phyloP scores from a whole-genome alignment of 805 yeast genomes.

The Scheffersomyces ergatensis region DNA sequence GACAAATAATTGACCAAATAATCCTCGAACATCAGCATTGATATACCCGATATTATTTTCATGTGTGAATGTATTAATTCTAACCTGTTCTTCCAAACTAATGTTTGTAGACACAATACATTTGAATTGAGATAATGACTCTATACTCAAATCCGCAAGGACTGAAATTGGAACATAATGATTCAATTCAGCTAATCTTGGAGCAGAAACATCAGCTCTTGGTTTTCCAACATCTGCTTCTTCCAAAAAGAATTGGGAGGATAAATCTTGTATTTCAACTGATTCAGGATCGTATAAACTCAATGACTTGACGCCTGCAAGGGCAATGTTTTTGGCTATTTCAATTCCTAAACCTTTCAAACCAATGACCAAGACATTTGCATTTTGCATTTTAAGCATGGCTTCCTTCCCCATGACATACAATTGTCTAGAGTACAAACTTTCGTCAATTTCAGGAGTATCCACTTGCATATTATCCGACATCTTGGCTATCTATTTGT shows the following conservation, averaged over 20 bases:
- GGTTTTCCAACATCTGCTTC: constrained; percentile 72
- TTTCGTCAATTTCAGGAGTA: constrained; percentile 74
- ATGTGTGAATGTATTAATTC: constrained; percentile 75
- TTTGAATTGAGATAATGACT: constrained; percentile 58
- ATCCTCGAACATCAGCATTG: constrained; percentile 78
- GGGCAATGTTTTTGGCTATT: constrained; percentile 92
- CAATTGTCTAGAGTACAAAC: constrained; percentile 93
- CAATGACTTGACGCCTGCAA: constrained; percentile 95
- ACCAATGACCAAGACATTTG: constrained; percentile 90
- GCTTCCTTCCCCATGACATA: constrained; percentile 97
- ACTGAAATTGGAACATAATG: constrained; percentile 84
- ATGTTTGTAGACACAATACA: constrained; percentile 83
- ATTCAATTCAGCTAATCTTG: constrained; percentile 77
- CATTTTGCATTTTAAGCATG: constrained; percentile 92
- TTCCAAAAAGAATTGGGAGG: constrained; percentile 82
- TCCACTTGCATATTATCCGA: constrained; percentile 39
- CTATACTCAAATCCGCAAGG: constrained; percentile 52
- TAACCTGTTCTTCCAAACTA: constrained; percentile 69
- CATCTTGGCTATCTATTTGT: constrained; percentile 3
- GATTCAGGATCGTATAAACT: constrained; percentile 79
- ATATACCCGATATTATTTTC: constrained; percentile 72
- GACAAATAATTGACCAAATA: constrained; percentile 84
- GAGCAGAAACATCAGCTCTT: constrained; percentile 70
- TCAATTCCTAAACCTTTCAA: constrained; percentile 92
- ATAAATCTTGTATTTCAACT: constrained; percentile 67